Evolutionary conservation across 2,329 filamentous ascomycete species (phyloP), one percentile per base, ranked within the genome.

Genomic region (Cercospora zeae-maydis): DNA sequence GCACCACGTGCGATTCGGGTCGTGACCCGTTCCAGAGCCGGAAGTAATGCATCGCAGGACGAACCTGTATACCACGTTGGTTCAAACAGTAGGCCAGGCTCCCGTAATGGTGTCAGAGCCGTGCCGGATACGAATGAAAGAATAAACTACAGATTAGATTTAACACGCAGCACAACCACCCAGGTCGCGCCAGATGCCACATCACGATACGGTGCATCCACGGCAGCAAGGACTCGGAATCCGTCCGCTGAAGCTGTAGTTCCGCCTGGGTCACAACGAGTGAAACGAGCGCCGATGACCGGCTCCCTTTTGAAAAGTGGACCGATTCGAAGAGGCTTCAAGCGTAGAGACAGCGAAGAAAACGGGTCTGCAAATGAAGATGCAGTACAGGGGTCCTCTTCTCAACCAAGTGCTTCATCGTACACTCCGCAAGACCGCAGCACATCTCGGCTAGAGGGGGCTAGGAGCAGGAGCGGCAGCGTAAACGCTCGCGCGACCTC

Each of bases 201-300:
- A 36, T 79, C 37, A 80, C 63, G 72, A 63, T 74, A 75, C 56
- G 72, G 67, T 4, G 66, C 69, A 1, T 73, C 84, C 3, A 83
- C 83, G 1, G 77, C 80, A 47, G 79, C 79, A 36, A 79, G 81
- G 55, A 80, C 76, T 14, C 80, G 82, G 36, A 80, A 82, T 58
- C 55, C 67, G 8, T 73, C 75, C 55, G 86, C 86, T 2, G 88
- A 92, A 24, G 87, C 89, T 34, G 77, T 79, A 34, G 87, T 85
- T 13, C 78, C 86, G 1, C 89, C 91, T 64, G 88, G 88, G 69
- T 92, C 91, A 0, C 85, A 92, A 81, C 85, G 91, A 4, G 81
- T 93, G 63, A 93, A 93, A 77, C 83, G 90, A 64, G 85, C 91
- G 13, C 88, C 88, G 14, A 90, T 91, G 75, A 85, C 88, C 2